These are phyloP conservation scores for Chrysochromulina tobinii DNA, from an alignment of 78 protist species.

Conservation along the genomic window DNA sequence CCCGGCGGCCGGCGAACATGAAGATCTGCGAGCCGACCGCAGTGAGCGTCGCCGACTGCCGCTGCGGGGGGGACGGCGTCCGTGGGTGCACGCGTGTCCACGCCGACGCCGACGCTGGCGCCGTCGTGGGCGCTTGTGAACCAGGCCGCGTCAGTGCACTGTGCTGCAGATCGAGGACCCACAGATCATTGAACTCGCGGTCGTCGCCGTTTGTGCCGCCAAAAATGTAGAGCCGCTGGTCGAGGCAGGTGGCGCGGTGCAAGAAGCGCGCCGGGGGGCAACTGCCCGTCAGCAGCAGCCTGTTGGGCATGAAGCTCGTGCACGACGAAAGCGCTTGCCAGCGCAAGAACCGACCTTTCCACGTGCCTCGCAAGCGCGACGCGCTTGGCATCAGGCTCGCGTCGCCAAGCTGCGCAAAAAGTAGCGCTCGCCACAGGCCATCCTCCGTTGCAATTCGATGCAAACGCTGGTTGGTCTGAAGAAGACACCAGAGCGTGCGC, in stretches of 20 bases:
- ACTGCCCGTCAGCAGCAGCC: no score
- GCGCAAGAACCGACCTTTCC: no score
- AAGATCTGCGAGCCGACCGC: not conserved
- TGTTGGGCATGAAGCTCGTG: no score
- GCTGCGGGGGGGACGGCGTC: not conserved
- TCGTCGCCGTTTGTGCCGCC: not conserved
- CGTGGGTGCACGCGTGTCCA: not conserved
- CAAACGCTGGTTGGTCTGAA: no score
- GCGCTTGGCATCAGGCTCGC: no score
- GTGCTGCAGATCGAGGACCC: not conserved
- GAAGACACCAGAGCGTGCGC: no score
- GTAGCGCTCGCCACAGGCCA: no score
- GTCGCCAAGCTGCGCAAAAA: no score
- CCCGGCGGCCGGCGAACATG: constrained; percentile 20
- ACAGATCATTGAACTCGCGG: not conserved
- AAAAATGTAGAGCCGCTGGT: not conserved
- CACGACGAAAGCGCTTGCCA: no score
- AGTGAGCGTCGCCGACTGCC: constrained; percentile 15
- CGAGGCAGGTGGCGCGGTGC: not conserved
- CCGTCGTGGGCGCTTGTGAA: not conserved
- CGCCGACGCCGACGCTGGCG: not conserved
- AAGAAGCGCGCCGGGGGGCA: constrained; percentile 1
- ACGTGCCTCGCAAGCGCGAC: no score
- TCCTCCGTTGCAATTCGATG: no score
- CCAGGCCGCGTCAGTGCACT: no score